Base-by-base conservation (phyloP, 495 filamentous ascomycete species). In the Penicillium steckii region DNA sequence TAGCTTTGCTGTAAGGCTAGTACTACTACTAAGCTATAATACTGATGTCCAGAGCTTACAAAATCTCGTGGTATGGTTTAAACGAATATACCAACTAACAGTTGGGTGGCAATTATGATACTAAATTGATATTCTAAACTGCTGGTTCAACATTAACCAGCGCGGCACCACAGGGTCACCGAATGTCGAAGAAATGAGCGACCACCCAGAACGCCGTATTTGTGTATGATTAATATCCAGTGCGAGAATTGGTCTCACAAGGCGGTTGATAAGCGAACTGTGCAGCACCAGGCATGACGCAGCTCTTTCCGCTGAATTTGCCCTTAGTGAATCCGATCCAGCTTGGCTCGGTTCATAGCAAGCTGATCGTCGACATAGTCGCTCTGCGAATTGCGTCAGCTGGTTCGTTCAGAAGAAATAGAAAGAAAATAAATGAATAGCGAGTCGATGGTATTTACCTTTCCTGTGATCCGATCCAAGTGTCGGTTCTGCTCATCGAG, bases 401-500 rank as follows among this genome's bases (percentile, higher is more conserved):
- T n/a, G n/a, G n/a, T n/a, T n/a, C n/a, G n/a, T n/a, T n/a, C n/a
- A n/a, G 8, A 25, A 15, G 13, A 18, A 18, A 18, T n/a, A 38
- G 17, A 22, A 17, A 55, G 67, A 63, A 63, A 48, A 17, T 3
- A 26, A 15, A 19, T 2, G 9, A 33, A 21, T 8, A 25, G 13
- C 0, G 37, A 33, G 13, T 8, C 29, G 21, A 9, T 18, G 24
- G 9, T 50, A 53, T 50, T 49, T n/a, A 87, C 87, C 85, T 92
- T 91, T 37, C 67, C 69, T 43, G 71, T 84, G 56, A 95, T 89
- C 50, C 81, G 80, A 53, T 88, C 86, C 60, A 95, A 78, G 56
- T 86, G 78, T 52, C 75, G 74, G 67, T 92, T 93, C 67, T 91
- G 86, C 44, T 78, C 74, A 40, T 93, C 88, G 8, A 92, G 72